Base-by-base conservation (phyloP, 352 stramenopile species). In the Phytophthora hybrid region DNA sequence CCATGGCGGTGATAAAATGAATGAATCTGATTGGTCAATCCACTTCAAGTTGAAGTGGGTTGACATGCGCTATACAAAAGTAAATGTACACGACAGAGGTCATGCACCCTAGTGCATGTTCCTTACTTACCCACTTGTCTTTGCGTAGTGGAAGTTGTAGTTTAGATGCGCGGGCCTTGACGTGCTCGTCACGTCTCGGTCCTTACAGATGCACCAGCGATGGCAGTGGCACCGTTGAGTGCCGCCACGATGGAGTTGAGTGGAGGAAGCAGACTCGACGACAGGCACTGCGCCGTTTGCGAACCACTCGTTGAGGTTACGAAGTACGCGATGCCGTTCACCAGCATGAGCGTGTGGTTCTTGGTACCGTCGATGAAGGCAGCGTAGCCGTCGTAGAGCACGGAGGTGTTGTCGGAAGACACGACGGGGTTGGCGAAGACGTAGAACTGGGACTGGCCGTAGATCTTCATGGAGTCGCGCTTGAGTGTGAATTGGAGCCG, bases 351-450 rank as follows among this genome's bases (percentile, higher is more conserved):
- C 37, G 59, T 73, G 49, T 75, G 61, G 31, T 59, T 41, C 1
- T 49, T 66, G 26, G 41, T 39, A 21, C 63, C 66, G 41, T 68
- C 66, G 39, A 64, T 58, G 49, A 70, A 65, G 4, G 54, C 54
- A 7, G 70, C 39, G 34, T 70, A 66, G 11, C 58, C 66, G 58
- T 77, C 52, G 52, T 71, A 82, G 23, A 69, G 44, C 10, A 82
- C 63, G n/a, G 39, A 58, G 6, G 58, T 57, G 44, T 68, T 60
- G 61, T 66, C 56, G 2, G 49, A 47, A 1, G 55, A 63, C 61
- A 72, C 58, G 21, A 78, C 57, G 2, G 64, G 76, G 26, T 73
- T 78, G 10, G 66, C 76, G 21, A 82, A 71, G 4, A 78, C 62
- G 39, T 80, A 57, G 44, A 78, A 71, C 54, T 76, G 21, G 44